These are phyloP conservation scores for Auxenochlorella pyrenoidosa DNA, from an alignment of 139 green algal species.

Conservation along the genomic window DNA sequence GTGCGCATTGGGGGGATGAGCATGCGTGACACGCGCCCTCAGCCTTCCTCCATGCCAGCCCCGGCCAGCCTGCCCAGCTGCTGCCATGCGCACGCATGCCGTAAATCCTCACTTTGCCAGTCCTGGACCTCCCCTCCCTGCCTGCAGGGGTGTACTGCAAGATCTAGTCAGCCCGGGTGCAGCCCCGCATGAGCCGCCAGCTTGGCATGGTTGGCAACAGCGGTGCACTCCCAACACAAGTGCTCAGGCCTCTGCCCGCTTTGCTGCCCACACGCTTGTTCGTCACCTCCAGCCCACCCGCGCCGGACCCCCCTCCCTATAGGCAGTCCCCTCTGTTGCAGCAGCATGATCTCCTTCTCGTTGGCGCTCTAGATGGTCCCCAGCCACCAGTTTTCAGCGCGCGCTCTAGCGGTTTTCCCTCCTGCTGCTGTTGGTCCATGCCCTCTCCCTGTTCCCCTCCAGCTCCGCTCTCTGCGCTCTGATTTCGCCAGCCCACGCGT, in stretches of 20 bases:
- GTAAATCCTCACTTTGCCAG: neutral
- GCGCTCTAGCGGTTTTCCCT: too few relatives aligned
- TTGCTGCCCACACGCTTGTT: neutral
- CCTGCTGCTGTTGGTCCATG: too few relatives aligned
- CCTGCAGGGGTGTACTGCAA: slow-evolving; percentile 19
- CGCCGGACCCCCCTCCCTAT: too few relatives aligned
- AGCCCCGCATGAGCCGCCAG: neutral
- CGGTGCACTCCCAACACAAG: neutral
- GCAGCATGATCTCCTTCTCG: neutral
- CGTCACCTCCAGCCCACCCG: neutral
- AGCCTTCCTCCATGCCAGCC: neutral
- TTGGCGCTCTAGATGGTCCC: too few relatives aligned
- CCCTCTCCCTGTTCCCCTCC: too few relatives aligned
- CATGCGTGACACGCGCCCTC: too few relatives aligned
- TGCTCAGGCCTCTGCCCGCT: neutral
- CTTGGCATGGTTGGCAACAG: too few relatives aligned
- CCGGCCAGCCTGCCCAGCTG: too few relatives aligned
- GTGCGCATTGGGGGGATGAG: too few relatives aligned
- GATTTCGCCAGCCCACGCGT: too few relatives aligned
- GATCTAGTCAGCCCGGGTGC: neutral
- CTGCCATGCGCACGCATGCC: neutral
- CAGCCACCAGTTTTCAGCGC: too few relatives aligned
- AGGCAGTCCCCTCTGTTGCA: neutral
- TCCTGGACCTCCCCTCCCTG: neutral
- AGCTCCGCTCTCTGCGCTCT: too few relatives aligned